Conservation (phyloP, 208 protist genomes). For the Crithidia bombi region DNA sequence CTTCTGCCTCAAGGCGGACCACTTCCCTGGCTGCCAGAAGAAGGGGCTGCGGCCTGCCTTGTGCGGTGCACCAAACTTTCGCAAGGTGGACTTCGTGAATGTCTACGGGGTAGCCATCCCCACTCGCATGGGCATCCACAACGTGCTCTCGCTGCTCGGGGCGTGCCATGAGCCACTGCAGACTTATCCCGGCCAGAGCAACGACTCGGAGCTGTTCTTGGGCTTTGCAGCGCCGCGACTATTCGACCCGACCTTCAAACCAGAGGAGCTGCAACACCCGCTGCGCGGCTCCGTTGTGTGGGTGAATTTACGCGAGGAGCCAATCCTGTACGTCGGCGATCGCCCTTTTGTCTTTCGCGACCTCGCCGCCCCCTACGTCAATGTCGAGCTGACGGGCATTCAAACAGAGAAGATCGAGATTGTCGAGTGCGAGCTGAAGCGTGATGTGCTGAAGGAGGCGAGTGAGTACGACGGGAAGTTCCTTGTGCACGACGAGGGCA, state of each 20-base stretch:
- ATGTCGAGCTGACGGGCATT: conserved; percentile 90
- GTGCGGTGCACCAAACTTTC: conserved; percentile 89
- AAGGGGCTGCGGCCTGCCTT: conserved; percentile 81
- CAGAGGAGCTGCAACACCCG: conserved; percentile 65
- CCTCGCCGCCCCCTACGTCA: conserved; percentile 86
- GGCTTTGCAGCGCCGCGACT: conserved; percentile 79
- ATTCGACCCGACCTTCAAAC: conserved; percentile 79
- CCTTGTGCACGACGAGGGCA: conserved; percentile 88
- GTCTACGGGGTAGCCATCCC: conserved; percentile 90
- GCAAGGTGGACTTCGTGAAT: conserved; percentile 84
- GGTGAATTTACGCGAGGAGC: conserved; percentile 90
- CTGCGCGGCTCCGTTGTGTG: conserved; percentile 86
- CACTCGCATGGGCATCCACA: conserved; percentile 81
- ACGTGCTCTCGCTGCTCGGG: conserved; percentile 87
- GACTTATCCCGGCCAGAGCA: conserved; percentile 72
- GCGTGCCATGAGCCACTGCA: conserved; percentile 69
- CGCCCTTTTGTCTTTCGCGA: conserved; percentile 87
- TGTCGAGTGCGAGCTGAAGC: conserved; percentile 73
- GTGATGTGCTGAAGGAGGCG: conserved; percentile 82
- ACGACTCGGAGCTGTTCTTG: conserved; percentile 80
- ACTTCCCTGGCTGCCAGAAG: conserved; percentile 91
- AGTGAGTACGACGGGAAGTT: conserved; percentile 77
- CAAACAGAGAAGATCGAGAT: conserved; percentile 84
- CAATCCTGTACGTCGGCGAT: conserved; percentile 89
- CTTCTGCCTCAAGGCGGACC: conserved; percentile 89